Base-by-base conservation (phyloP, 2,329 filamentous ascomycete species). In the Karstenula rhodostoma region DNA sequence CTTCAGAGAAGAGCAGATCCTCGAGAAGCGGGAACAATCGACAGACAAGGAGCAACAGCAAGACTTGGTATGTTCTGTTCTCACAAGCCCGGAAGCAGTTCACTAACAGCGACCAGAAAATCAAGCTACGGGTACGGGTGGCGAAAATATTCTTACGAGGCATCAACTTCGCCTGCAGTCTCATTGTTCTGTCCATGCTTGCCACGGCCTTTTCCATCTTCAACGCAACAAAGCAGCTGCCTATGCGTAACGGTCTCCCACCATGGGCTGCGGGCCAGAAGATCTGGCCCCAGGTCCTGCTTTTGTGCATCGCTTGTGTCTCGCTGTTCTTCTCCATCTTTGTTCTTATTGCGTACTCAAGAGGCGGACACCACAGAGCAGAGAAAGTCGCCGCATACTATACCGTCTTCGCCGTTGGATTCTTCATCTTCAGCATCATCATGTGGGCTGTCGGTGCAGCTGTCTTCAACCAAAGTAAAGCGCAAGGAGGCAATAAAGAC, bases 371-470 rank as follows among this genome's bases (percentile, higher is more conserved):
- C 79, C 84, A 84, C 69, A 87, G 93, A 68, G 95, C 95, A 13
- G 93, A 97, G 79, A 97, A 97, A 80, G 90, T 95, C 25, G 91
- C 91, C 54, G 89, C 96, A 51, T 99, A 98, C 84, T 98, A 98
- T 82, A 96, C 93, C 47, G 87, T 95, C 71, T 97, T 99, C 77
- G 91, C 94, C 35, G 90, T 97, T 63, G 90, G 89, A 69, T 97
- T 94, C 86, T 98, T 98, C 84, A 90, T 95, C 75, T 90, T 96
- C 79, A 95, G 91, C 77, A 90, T 96, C 78, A 81, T 96, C 73
- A 92, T 99, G 84, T 99, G 95, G 95, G 89, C 90, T 57, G 83
- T 95, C 35, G 93, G 92, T 33, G 94, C 94, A 42, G 92, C 89
- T 60, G 81, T 97, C 58, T 87, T 97, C 71, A 93, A 98, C 76